phyloP scores from a whole-genome alignment of 116 monocot species.

The Papilionanthe hybrid region DNA sequence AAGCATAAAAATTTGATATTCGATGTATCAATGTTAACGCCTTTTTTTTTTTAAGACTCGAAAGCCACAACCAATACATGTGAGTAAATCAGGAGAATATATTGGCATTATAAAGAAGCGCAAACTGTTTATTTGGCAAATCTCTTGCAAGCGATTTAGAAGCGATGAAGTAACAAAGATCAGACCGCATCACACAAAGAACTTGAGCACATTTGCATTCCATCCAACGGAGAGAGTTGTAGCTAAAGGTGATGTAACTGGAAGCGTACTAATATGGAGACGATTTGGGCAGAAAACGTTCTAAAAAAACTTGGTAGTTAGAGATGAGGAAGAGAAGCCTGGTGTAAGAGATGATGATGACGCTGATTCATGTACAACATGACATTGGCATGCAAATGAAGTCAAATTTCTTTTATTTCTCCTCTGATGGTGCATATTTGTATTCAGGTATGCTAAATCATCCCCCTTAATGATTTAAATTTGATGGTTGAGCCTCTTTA shows the following conservation, averaged over 20 bases:
- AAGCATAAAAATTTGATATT: not conserved
- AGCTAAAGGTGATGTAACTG: conserved; percentile 90
- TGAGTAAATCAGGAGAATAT: conserved; percentile 65
- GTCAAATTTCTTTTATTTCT: conserved; percentile 68
- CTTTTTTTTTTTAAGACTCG: conserved; percentile 39
- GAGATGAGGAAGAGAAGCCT: conserved; percentile 49
- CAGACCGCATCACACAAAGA: conserved; percentile 85
- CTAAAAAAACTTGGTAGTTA: conserved; percentile 14
- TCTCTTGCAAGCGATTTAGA: conserved; percentile 44
- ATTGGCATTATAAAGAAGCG: conserved; percentile 64
- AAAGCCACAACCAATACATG: conserved; percentile 42
- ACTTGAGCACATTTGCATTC: conserved; percentile 65
- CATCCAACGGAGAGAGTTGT: conserved; percentile 83
- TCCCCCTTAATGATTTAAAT: not conserved
- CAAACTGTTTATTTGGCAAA: conserved; percentile 69
- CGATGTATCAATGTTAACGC: not conserved
- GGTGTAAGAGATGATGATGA: conserved; percentile 74
- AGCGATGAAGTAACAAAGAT: conserved; percentile 56
- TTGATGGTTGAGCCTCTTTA: not conserved
- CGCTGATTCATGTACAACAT: conserved; percentile 73
- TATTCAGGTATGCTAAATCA: conserved; percentile 70
- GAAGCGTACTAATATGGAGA: conserved; percentile 91
- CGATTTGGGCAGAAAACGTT: conserved; percentile 64
- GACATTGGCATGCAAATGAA: conserved; percentile 92
- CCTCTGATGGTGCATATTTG: conserved; percentile 85